These are phyloP conservation scores for Geosiphon pyriformis DNA, from an alignment of 192 early-diverging fungal genomes.

Conservation along the genomic window DNA sequence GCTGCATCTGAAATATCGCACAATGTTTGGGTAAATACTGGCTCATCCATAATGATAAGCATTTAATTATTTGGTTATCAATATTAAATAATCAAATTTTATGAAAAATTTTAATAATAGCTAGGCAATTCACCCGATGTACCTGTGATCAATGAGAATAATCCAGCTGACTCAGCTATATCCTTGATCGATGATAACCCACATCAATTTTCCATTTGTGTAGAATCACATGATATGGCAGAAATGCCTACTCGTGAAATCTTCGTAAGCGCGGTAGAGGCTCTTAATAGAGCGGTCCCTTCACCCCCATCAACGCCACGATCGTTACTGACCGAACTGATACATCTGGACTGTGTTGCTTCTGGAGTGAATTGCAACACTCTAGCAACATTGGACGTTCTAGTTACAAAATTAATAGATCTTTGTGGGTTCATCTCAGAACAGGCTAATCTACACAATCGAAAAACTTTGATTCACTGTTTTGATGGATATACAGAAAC, in stretches of 20 bases:
- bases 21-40: slow-evolving; percentile 46
- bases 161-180: slow-evolving; percentile 24
- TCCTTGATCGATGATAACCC: slow-evolving; percentile 32
- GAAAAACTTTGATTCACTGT: slow-evolving; percentile 49
- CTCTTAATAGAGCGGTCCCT: slow-evolving; percentile 6
- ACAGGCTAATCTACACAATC: slow-evolving; percentile 25
- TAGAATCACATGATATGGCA: slow-evolving; percentile 43
- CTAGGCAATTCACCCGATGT: slow-evolving; percentile 42
- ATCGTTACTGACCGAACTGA: slow-evolving; percentile 17
- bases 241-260: slow-evolving; percentile 35
- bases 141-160: slow-evolving; percentile 23
- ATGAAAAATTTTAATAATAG: slow-evolving; percentile 16
- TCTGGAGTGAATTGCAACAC: slow-evolving; percentile 22
- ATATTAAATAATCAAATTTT: no score
- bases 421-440: slow-evolving; percentile 32
- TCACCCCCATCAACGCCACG: neutral
- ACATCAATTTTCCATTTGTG: slow-evolving; percentile 40
- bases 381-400: slow-evolving; percentile 20
- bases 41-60: neutral
- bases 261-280: slow-evolving; percentile 30
- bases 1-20: slow-evolving; percentile 40
- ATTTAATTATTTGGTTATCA: no score
- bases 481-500: slow-evolving; percentile 56
- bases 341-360: slow-evolving; percentile 35
- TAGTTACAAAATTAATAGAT: slow-evolving; percentile 23